phyloP scores from a whole-genome alignment of 106 monocot species.

The Acanthochlamys bracteata region DNA sequence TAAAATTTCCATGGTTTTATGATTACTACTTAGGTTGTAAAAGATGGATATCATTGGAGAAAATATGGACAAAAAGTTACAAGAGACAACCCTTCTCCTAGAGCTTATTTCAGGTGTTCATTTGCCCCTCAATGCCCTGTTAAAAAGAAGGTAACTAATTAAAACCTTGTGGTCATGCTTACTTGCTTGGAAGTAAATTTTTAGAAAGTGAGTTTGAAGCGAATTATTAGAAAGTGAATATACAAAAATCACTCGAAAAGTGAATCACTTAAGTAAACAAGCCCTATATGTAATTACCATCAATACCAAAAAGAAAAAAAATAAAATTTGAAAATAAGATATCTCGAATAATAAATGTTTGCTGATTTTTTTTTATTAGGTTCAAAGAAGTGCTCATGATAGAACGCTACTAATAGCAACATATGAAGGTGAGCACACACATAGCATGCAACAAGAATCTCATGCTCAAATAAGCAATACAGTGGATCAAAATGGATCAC shows the following conservation, averaged over 20 bases:
- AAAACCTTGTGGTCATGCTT: too few relatives aligned
- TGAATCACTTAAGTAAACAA: too few relatives aligned
- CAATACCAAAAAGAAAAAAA: neutral
- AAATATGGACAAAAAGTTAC: slow-evolving; percentile 81
- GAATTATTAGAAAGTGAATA: too few relatives aligned
- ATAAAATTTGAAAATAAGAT: neutral
- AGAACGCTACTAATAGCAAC: slow-evolving; percentile 42
- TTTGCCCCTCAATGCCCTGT: slow-evolving; percentile 71
- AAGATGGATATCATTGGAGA: slow-evolving; percentile 70
- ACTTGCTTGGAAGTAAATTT: too few relatives aligned
- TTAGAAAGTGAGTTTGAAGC: too few relatives aligned
- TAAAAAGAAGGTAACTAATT: slow-evolving; percentile 63
- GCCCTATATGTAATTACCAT: too few relatives aligned
- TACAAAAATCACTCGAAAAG: too few relatives aligned
- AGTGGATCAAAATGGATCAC: neutral
- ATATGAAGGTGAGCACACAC: slow-evolving; percentile 62
- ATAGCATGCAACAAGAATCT: neutral
- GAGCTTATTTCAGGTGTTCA: slow-evolving; percentile 83
- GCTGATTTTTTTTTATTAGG: slow-evolving; percentile 18
- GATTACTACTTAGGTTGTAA: slow-evolving; percentile 30
- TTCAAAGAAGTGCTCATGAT: slow-evolving; percentile 56
- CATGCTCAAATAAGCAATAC: neutral
- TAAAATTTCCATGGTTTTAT: neutral
- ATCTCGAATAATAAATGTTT: neutral
- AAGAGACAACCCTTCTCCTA: slow-evolving; percentile 67